Evolutionary conservation across 2,329 filamentous ascomycete species (phyloP).

Genomic region (Leptographium flavum): DNA sequence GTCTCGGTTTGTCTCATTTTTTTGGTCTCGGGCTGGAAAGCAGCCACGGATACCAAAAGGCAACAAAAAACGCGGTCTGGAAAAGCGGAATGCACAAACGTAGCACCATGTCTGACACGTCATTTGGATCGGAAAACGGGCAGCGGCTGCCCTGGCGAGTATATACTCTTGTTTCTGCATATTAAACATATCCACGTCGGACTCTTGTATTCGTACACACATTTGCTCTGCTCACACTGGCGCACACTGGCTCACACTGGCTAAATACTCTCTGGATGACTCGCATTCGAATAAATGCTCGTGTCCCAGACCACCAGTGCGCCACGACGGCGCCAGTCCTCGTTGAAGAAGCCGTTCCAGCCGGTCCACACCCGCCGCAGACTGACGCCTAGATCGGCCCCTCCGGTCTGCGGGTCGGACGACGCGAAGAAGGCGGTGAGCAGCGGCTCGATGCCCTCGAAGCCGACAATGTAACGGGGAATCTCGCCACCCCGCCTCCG

Average conservation of each 20-base stretch:
- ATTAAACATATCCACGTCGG: neutral
- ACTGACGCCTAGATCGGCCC: constrained; percentile 25
- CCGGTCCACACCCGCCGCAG: constrained; percentile 37
- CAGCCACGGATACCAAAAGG: too few relatives aligned
- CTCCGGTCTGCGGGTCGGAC: constrained; percentile 14
- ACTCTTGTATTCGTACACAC: neutral
- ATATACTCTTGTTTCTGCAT: too few relatives aligned
- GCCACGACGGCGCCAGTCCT: constrained; percentile 43
- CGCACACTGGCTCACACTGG: neutral
- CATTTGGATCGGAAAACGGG: too few relatives aligned
- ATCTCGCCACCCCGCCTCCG: constrained; percentile 18
- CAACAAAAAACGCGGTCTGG: neutral
- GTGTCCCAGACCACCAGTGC: constrained; percentile 47
- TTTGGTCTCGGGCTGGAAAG: neutral
- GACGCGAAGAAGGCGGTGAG: constrained; percentile 26
- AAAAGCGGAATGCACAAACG: too few relatives aligned
- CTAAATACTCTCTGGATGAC: constrained; percentile 7
- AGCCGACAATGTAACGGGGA: constrained; percentile 46
- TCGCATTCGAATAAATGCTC: constrained; percentile 17
- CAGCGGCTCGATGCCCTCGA: constrained; percentile 41
- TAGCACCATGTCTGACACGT: too few relatives aligned
- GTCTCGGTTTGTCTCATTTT: too few relatives aligned
- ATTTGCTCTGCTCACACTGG: neutral
- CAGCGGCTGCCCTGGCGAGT: too few relatives aligned
- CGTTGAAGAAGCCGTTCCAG: constrained; percentile 48